A percentile compares a stretch with the other conserved stretches of the same genome.
Conservation (phyloP, 202 grass and related monocot genomes). For the Brachypodium distachyon region DNA sequence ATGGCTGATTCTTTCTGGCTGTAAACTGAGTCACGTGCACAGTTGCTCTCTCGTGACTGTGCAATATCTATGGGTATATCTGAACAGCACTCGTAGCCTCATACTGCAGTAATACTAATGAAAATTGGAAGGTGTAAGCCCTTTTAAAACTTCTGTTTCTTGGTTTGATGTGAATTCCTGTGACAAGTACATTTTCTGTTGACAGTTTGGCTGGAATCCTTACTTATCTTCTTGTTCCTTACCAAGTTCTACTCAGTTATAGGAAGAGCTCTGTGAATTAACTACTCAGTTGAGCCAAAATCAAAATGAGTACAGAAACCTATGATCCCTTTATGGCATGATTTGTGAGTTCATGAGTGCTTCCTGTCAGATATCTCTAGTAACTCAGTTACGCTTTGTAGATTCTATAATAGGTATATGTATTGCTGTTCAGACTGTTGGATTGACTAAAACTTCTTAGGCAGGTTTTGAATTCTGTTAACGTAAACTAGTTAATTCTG, state of each 20-base stretch:
- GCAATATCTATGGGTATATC: background rate
- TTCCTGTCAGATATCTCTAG: background rate
- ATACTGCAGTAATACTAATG: background rate
- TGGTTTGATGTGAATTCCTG: background rate
- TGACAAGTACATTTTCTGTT: background rate
- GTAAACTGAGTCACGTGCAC: background rate
- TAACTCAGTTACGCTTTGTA: background rate
- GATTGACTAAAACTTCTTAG: background rate
- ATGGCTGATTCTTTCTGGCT: background rate
- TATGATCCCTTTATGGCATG: background rate
- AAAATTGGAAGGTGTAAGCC: background rate
- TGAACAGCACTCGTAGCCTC: background rate
- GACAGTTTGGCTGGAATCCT: background rate
- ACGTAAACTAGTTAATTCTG: background rate
- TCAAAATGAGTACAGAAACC: background rate
- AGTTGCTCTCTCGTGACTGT: background rate
- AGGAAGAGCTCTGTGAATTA: background rate
- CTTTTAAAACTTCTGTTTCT: background rate
- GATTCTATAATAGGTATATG: background rate
- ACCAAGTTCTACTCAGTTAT: background rate
- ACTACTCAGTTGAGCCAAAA: too few relatives aligned
- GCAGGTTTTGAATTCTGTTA: background rate
- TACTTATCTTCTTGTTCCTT: background rate
- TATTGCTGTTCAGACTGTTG: background rate
- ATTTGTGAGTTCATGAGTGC: background rate